Base-by-base conservation (phyloP, 331 rosid genomes). In the Pyracantha coccinea region DNA sequence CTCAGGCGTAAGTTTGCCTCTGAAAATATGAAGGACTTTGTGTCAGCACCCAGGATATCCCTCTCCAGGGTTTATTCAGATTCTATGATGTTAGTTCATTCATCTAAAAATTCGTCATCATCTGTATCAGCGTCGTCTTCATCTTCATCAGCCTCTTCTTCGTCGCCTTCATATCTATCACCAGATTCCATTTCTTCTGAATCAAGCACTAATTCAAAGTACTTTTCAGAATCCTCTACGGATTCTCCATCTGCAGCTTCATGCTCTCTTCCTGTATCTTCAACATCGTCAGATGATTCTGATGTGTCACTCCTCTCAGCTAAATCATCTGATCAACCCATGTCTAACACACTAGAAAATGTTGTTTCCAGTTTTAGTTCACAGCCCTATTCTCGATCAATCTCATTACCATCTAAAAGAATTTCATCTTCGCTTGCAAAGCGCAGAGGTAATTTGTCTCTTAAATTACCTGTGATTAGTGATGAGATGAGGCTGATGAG, bases 111-210 rank as follows among this genome's bases (percentile, higher is more conserved):
- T 53, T 76, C 83, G 3, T 41, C 94, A 67, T 87, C 89, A 44
- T 91, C 96, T 71, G 81, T 91, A 11, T 63, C 86, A 0, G 73
- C 81, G 23, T 27, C 74, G 32, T 80, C 89, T 0, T 70, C 78
- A 0, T 78, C 82, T 25, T 84, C 82, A 6, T 85, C 91, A 24
- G 84, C 90, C 24, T 91, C 88, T 25, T 76, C 83, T 61, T 82
- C 86, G 31, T 90, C 97, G 11, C 86, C 96, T 60, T 76, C 84
- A 66, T 90, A 68, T 87, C 86, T 90, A 31, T 95, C 97, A 45
- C 97, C 99, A 23, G 96, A 92, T 83, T 92, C 97, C 41, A n/a
- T 87, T 68, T 86, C 92, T 77, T 90, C 99, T 81, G 97, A 95
- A 77, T 87, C 93, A 50, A 85, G 91, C 84, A 81, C 88, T 61